Conservation (phyloP, 768 basidiomycete species). For the Erythrobasidium yunnanense region DNA sequence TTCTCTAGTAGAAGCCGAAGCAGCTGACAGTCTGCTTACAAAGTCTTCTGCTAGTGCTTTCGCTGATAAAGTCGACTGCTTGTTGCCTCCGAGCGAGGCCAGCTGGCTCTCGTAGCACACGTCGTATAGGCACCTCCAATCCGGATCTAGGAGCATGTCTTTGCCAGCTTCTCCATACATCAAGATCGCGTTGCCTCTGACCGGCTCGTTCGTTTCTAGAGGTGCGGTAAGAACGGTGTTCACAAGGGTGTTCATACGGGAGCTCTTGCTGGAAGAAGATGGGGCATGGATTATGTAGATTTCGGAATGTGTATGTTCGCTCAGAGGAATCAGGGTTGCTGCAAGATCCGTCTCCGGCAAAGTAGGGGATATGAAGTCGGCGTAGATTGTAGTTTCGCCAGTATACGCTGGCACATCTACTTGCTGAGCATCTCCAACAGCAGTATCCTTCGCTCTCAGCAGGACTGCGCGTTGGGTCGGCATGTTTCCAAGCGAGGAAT, state of each 20-base stretch:
- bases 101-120: constrained; percentile 10
- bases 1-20: not conserved
- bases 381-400: not conserved
- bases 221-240: not conserved
- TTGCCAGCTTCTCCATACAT: not conserved
- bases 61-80: no score
- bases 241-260: not conserved
- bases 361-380: not conserved
- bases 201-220: not conserved
- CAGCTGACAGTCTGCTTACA: not conserved
- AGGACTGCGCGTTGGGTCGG: no score
- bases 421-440: no score
- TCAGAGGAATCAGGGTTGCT: not conserved
- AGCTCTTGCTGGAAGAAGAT: not conserved
- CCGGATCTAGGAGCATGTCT: not conserved
- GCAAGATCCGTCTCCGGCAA: not conserved
- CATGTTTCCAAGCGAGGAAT: no score
- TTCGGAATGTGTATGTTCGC: not conserved
- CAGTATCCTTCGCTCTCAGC: no score
- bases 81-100: not conserved
- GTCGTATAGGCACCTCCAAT: constrained; percentile 9
- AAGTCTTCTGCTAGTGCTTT: not conserved
- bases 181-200: not conserved
- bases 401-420: no score
- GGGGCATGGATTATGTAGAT: not conserved